Evolutionary conservation across 805 yeast species (phyloP), one percentile per base, ranked within the genome.

Genomic region (Sugiyamaella mastotermitis): DNA sequence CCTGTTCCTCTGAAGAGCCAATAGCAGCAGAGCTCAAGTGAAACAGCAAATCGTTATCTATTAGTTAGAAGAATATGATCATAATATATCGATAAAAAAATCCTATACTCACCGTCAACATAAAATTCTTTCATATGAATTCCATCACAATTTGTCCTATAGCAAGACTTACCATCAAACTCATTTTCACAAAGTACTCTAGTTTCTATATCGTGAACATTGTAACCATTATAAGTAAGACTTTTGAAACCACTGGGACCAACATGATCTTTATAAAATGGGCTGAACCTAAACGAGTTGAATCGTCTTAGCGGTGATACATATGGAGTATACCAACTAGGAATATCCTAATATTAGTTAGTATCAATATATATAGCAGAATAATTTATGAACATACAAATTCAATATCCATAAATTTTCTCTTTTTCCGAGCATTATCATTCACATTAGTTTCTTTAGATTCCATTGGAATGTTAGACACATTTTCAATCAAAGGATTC

Each of bases 231-330:
- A 37, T 50, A 53, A 1, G 56, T 52, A 11, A 26, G n/a, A 5
- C 55, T 50, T 13, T 41, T 25, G 23, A 38, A 38, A 8, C 47
- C 46, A 11, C 33, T 34, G 10, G n/a, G 27, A 6, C 40, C 42
- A 9, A 37, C 49, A 11, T 20, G 25, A 17, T 24, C 35, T 16
- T 21, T 10, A 24, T 34, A 49, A 23, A 48, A 13, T 9, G 56
- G 56, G 33, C 54, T 49, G 37, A 52, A 52, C 17, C 36, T 33
- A 38, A 41, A 52, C 9, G 56, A 50, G 19, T 46, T 35, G 35
- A 49, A 52, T 11, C 39, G 28, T 21, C 38, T 37, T 34, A 53
- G 33, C 5, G 56, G 51, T 10, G 56, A 52, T 4, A 36, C 33
- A 37, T 53, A 53, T 11, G 48, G 45, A 8, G 18, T 40, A 35